Evolutionary conservation across 2,329 filamentous ascomycete genomes (phyloP).

Genomic region (Alternaria sp.): DNA sequence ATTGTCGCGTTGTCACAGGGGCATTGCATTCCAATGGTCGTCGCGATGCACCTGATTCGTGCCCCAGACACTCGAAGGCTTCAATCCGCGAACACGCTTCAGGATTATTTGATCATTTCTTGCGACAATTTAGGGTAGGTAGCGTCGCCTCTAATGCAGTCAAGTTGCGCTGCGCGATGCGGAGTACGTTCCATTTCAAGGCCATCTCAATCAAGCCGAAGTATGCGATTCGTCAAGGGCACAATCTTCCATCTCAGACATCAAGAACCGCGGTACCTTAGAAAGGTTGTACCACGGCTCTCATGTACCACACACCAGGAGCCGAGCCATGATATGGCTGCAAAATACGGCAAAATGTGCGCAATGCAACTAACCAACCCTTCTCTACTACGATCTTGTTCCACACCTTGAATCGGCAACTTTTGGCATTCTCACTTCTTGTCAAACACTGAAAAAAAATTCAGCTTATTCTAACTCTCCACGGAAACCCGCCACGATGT

Average conservation of each 20-base stretch:
- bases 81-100: neutral
- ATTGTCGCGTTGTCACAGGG: neutral
- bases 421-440: neutral
- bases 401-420: neutral
- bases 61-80: neutral
- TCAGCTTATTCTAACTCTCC: neutral
- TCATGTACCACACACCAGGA: conserved; percentile 1
- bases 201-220: neutral
- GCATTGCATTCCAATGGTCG: neutral
- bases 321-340: neutral
- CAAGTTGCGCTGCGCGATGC: neutral
- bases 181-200: neutral
- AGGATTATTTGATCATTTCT: neutral
- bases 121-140: neutral
- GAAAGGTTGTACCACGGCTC: neutral
- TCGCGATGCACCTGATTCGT: neutral
- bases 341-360: neutral
- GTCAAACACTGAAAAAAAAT: neutral
- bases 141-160: neutral
- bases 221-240: neutral
- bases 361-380: neutral
- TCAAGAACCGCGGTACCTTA: neutral
- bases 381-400: neutral
- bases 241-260: neutral
- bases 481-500: neutral